Conservation (phyloP, 306 rosid species). For the Castanea crenata region DNA sequence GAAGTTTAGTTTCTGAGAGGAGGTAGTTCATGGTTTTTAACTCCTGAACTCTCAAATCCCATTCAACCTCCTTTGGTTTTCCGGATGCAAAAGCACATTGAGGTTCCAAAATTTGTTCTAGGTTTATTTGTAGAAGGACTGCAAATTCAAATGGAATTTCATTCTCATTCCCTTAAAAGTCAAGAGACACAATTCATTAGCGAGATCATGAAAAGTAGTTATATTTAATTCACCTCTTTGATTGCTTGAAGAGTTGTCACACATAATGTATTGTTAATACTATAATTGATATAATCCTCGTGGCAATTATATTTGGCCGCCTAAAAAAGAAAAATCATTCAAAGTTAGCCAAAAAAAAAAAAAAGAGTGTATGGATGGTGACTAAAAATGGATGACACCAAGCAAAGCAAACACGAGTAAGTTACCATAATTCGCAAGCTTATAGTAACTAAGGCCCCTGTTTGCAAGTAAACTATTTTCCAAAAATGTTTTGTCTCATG, state of each 20-base stretch:
- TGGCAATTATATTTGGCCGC: neutral
- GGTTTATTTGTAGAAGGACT: slow-evolving; percentile 27
- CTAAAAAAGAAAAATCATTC: neutral
- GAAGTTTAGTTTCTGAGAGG: slow-evolving; percentile 6
- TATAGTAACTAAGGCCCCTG: too few relatives aligned
- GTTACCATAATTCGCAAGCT: neutral
- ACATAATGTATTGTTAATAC: neutral
- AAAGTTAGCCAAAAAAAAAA: neutral
- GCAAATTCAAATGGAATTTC: neutral
- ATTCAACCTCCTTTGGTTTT: slow-evolving; percentile 14
- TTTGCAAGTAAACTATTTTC: too few relatives aligned
- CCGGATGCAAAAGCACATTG: slow-evolving; percentile 29
- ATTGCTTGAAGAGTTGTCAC: neutral
- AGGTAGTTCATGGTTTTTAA: slow-evolving; percentile 7
- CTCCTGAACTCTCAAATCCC: slow-evolving; percentile 16
- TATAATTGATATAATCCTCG: neutral
- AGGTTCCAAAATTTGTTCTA: slow-evolving; percentile 23
- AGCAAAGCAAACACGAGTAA: neutral
- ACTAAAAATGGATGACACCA: too few relatives aligned
- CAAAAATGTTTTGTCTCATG: too few relatives aligned
- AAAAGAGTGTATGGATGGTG: too few relatives aligned
- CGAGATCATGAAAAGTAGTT: neutral
- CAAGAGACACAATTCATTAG: neutral
- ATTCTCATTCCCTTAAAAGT: neutral
- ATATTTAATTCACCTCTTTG: neutral